Evolutionary conservation across 495 filamentous ascomycete species (phyloP).

Genomic region (Penicillium paxilli): DNA sequence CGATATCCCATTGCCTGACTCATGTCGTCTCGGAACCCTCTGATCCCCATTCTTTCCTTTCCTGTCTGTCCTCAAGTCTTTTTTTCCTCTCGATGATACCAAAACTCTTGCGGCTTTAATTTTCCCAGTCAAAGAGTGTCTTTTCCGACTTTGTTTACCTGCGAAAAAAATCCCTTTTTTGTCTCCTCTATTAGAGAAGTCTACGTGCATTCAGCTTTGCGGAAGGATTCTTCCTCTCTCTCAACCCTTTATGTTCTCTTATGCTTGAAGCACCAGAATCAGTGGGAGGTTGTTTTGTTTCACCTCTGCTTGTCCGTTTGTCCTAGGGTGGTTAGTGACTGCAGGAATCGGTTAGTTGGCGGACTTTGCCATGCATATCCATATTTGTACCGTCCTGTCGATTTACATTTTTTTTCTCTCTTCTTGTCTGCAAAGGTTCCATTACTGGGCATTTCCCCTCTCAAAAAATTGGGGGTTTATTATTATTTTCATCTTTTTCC

Average conservation of each 20-base stretch:
- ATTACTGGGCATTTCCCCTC: neutral
- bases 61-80: slow-evolving; percentile 26
- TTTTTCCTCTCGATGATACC: slow-evolving; percentile 47
- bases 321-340: neutral
- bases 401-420: neutral
- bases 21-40: slow-evolving; percentile 35
- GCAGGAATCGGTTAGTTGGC: neutral
- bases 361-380: neutral
- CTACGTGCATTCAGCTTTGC: slow-evolving; percentile 3
- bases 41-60: slow-evolving; percentile 13
- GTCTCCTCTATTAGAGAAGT: slow-evolving; percentile 10
- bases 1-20: slow-evolving; percentile 42
- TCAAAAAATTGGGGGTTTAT: neutral
- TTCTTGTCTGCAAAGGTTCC: neutral
- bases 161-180: slow-evolving; percentile 20
- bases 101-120: slow-evolving; percentile 37
- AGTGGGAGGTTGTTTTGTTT: neutral
- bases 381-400: neutral
- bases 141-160: slow-evolving; percentile 36
- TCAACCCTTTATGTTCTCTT: neutral
- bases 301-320: slow-evolving; percentile 10
- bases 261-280: neutral
- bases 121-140: slow-evolving; percentile 35
- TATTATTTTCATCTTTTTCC: too few species aligned
- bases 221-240: neutral